phyloP scores from a whole-genome alignment of 1,284 basidiomycete genomes.

The Ustilago loliicola region DNA sequence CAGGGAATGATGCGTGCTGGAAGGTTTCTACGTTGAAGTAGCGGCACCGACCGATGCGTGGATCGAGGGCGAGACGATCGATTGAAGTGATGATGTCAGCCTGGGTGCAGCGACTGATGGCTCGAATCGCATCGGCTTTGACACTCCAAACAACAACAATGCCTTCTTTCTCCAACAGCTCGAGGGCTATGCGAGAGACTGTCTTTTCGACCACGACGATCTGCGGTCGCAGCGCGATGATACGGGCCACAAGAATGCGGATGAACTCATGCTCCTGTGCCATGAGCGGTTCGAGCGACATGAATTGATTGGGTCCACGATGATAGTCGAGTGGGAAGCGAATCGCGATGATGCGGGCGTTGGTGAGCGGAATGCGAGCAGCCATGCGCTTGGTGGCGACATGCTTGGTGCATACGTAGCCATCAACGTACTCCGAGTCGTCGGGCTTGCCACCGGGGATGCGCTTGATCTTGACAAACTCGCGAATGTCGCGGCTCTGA shows the following conservation, averaged over 20 bases:
- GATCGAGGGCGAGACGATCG: conserved; percentile 91
- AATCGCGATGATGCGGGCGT: conserved; percentile 93
- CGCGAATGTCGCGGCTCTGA: conserved; percentile 89
- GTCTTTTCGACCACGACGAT: conserved; percentile 92
- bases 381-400: conserved; percentile 88
- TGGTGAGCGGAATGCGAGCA: conserved; percentile 74
- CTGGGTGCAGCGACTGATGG: conserved; percentile 92
- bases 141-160: conserved; percentile 92
- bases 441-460: conserved; percentile 91
- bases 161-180: conserved; percentile 86
- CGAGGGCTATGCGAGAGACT: conserved; percentile 90
- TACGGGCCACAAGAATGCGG: conserved; percentile 86
- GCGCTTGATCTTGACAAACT: conserved; percentile 98
- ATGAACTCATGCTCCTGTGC: conserved; percentile 96
- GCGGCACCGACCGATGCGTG: conserved; percentile 89
- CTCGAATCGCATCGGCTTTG: conserved; percentile 86
- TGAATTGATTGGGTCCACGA: conserved; percentile 87
- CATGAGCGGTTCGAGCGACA: conserved; percentile 91
- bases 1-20: conserved; percentile 90
- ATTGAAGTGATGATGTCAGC: conserved; percentile 95
- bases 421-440: conserved; percentile 96
- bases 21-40: conserved; percentile 91
- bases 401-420: conserved; percentile 97
- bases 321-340: conserved; percentile 96
- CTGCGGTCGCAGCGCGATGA: conserved; percentile 90